Conservation (phyloP, 2,329 filamentous ascomycete species). For the Chaetomium sp. region DNA sequence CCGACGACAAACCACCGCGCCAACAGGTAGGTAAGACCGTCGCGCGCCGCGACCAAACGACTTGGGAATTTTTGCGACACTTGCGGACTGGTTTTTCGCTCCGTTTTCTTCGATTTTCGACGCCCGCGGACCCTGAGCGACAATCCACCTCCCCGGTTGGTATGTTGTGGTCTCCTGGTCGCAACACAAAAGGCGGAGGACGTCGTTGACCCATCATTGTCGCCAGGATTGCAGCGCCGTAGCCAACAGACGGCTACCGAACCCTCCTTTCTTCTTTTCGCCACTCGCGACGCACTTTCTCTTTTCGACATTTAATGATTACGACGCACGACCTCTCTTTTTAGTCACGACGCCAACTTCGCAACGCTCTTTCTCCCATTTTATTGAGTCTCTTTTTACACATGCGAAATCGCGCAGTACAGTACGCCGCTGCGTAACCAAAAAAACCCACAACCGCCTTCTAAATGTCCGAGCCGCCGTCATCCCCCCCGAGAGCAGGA, state of each 20-base stretch:
- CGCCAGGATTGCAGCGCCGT: conserved; percentile 7
- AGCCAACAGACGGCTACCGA: background rate
- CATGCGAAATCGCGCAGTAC: conserved; percentile 17
- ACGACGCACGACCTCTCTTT: conserved; percentile 13
- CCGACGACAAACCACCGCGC: conserved; percentile 14
- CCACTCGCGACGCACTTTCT: background rate
- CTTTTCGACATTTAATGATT: conserved; percentile 3
- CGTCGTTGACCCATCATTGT: conserved; percentile 10
- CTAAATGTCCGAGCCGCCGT: conserved; percentile 53
- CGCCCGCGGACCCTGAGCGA: background rate
- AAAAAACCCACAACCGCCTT: background rate
- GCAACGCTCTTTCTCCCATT: conserved; percentile 8
- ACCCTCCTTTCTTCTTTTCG: background rate
- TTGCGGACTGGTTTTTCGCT: background rate
- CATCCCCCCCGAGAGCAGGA: conserved; percentile 52
- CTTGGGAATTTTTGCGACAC: conserved; percentile 8
- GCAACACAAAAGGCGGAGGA: conserved; percentile 7
- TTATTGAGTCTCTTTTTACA: conserved; percentile 9
- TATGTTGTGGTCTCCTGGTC: conserved; percentile 7
- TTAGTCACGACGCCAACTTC: conserved; percentile 5
- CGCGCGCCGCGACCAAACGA: conserved; percentile 13
- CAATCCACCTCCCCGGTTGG: background rate
- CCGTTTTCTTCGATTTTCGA: background rate
- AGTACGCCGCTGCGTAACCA: conserved; percentile 14
- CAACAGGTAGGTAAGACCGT: conserved; percentile 16